Conservation (phyloP, 177 flowering plant species). For the Tripterygium wilfordii region DNA sequence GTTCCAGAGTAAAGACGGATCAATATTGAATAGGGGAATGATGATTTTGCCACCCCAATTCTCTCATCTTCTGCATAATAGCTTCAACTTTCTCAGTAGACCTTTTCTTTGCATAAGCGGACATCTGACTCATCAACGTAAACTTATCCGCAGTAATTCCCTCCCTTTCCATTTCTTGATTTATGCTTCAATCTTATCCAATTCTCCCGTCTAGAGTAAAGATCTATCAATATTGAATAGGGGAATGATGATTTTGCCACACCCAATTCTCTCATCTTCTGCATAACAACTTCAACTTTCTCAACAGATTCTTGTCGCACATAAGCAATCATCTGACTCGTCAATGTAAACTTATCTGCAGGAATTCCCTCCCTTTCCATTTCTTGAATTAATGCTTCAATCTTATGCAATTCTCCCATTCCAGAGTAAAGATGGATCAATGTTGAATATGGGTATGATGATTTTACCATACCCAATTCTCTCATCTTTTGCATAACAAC, state of each 20-base stretch:
- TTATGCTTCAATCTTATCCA: no score
- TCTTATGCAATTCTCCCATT: slow-evolving; percentile 12
- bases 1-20: slow-evolving; percentile 20
- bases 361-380: slow-evolving; percentile 20
- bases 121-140: no score
- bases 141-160: no score
- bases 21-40: slow-evolving; percentile 22
- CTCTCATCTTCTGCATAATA: slow-evolving; percentile 21
- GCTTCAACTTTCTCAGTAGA: no score
- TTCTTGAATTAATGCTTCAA: slow-evolving; percentile 18
- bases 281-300: no score
- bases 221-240: no score
- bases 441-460: slow-evolving; percentile 19
- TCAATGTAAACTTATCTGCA: neutral
- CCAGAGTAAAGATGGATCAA: slow-evolving; percentile 23
- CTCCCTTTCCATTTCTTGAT: no score
- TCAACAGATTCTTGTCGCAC: slow-evolving; percentile 16
- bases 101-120: no score
- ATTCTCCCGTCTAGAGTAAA: no score
- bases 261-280: no score
- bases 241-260: no score
- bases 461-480: slow-evolving; percentile 7
- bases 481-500: slow-evolving; percentile 20
- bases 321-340: slow-evolving; percentile 10
- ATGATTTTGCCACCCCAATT: slow-evolving; percentile 7